Base-by-base conservation (phyloP, 2,329 filamentous ascomycete species). In the Colletotrichum sp. region DNA sequence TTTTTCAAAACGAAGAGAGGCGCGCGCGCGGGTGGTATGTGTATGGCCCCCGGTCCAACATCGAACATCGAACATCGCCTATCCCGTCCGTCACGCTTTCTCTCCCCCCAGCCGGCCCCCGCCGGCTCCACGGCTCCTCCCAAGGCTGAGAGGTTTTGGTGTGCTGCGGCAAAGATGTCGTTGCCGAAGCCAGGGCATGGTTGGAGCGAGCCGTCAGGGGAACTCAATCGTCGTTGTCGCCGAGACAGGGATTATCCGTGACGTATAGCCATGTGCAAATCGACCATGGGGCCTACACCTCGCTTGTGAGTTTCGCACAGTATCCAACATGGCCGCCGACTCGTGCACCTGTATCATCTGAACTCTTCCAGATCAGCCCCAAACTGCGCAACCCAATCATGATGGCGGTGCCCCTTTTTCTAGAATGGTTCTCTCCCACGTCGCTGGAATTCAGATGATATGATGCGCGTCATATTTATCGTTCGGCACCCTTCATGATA, bases 281-380 rank as follows among this genome's bases (percentile, higher is more conserved):
- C 30, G 12, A n/a, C n/a, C 24, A 28, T 36, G 5, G 69, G 63
- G 28, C 12, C 7, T 6, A 2, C 26, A 21, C 18, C 32, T 24
- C 32, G 52, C 49, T 52, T 59, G n/a, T 21, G 10, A 16, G 6
- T 66, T 60, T 65, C 60, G 21, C 62, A 60, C 70, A 59, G 32
- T 28, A 24, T 28, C 26, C 18, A 10, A 28, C 44, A 18, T 12
- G 59, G 28, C 55, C 34, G 28, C 39, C 64, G 34, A 73, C 70
- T 76, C 70, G 73, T 44, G 64, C 32, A 18, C n/a, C 55, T 64
- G 64, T 68, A 60, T 76, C 69, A 73, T 72, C 69, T 69, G 69
- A 73, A 69, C 63, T 44, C 26, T 63, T 55, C 18, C 63, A 26
- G 24, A n/a, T 76, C 57, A 69, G 68, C 57, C 36, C 72, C 64